Conservation (phyloP, 345 rosid genomes). For the Rhodomyrtus tomentosa region DNA sequence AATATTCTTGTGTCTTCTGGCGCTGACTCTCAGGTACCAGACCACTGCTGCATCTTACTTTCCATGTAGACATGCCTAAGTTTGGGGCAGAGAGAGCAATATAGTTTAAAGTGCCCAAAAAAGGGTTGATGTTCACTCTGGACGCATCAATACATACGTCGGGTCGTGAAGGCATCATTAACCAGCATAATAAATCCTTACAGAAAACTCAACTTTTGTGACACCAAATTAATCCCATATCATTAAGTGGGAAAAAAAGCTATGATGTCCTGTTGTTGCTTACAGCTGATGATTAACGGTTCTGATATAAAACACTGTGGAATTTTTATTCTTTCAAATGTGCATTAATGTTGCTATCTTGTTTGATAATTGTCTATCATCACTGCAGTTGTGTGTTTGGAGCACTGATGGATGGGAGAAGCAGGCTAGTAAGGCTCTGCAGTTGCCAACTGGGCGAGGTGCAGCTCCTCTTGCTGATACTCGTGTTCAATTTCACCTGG, state of each 20-base stretch:
- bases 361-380: not conserved
- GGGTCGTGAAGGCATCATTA: not conserved
- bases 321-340: slow-evolving; percentile 1
- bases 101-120: not conserved
- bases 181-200: not conserved
- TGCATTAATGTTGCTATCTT: not conserved
- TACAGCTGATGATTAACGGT: not conserved
- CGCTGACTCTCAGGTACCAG: slow-evolving; percentile 64
- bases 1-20: slow-evolving; percentile 85
- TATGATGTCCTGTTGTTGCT: not conserved
- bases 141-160: not conserved
- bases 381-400: slow-evolving; percentile 73
- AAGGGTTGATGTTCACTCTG: not conserved
- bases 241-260: not conserved
- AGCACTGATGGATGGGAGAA: slow-evolving; percentile 83
- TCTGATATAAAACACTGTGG: not conserved
- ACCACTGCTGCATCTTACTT: not conserved
- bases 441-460: slow-evolving; percentile 41
- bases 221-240: not conserved
- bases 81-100: not conserved
- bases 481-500: slow-evolving; percentile 72
- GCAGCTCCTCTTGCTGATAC: slow-evolving; percentile 60
- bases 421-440: slow-evolving; percentile 53
- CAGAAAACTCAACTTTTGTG: not conserved
- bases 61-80: not conserved